These are phyloP conservation scores for Penicillium sp. DNA, from an alignment of 2,329 filamentous ascomycete species.

Conservation along the genomic window DNA sequence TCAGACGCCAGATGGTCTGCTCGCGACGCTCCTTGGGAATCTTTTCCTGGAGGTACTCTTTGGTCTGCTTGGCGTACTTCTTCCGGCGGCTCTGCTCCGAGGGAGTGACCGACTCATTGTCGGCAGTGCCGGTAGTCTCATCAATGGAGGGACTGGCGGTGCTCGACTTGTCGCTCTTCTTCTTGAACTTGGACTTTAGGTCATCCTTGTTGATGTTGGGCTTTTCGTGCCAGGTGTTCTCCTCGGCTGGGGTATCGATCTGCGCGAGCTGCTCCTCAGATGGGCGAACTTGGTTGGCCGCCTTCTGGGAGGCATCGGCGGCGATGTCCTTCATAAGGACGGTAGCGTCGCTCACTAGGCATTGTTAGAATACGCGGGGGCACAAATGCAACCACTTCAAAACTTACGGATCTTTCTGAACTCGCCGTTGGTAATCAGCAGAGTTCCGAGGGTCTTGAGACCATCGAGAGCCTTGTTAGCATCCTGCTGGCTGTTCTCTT, in stretches of 20 bases:
- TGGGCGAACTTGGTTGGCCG: slow-evolving; percentile 72
- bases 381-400: slow-evolving; percentile 3
- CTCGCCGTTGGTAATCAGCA: slow-evolving; percentile 93
- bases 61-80: slow-evolving; percentile 48
- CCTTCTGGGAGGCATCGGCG: slow-evolving; percentile 80
- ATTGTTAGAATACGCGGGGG: slow-evolving; percentile 16
- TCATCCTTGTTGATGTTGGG: slow-evolving; percentile 74
- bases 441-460: slow-evolving; percentile 78
- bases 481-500: slow-evolving; percentile 76
- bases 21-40: slow-evolving; percentile 90
- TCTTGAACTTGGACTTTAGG: slow-evolving; percentile 60
- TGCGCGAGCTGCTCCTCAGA: slow-evolving; percentile 71
- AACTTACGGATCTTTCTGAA: slow-evolving; percentile 82
- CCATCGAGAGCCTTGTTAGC: slow-evolving; percentile 80
- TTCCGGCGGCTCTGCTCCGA: slow-evolving; percentile 48
- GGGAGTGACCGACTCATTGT: slow-evolving; percentile 47
- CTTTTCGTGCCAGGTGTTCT: slow-evolving; percentile 90
- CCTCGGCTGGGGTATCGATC: slow-evolving; percentile 79
- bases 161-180: slow-evolving; percentile 54
- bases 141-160: slow-evolving; percentile 45
- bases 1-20: slow-evolving; percentile 85
- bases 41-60: slow-evolving; percentile 79
- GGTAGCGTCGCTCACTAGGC: slow-evolving; percentile 70
- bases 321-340: slow-evolving; percentile 85
- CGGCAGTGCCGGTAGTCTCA: slow-evolving; percentile 53